Conservation (phyloP, 2,329 filamentous ascomycete species). For the Acephala macrosclerotiorum region DNA sequence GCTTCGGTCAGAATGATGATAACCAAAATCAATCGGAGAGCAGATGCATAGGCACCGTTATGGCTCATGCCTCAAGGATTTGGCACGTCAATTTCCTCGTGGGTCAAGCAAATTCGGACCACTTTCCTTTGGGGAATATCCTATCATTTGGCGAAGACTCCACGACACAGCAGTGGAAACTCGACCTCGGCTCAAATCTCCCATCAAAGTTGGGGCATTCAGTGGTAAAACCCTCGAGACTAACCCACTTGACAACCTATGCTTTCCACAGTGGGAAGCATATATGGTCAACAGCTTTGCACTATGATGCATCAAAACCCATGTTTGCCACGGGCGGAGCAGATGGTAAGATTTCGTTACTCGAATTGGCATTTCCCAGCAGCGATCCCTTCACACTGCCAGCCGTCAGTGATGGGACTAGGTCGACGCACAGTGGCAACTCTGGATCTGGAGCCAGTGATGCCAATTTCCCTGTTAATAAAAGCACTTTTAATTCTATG, state of each 20-base stretch:
- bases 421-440: background rate
- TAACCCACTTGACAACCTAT: constrained; percentile 63
- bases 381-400: background rate
- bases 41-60: constrained; percentile 71
- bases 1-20: constrained; percentile 59
- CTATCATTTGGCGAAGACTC: constrained; percentile 89
- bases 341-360: constrained; percentile 71
- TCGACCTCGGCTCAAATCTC: constrained; percentile 27
- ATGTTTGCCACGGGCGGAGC: constrained; percentile 76
- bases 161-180: constrained; percentile 73
- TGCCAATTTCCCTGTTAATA: background rate
- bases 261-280: constrained; percentile 85
- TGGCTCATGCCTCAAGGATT: constrained; percentile 89
- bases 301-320: background rate
- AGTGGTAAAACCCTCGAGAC: constrained; percentile 29
- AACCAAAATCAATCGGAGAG: constrained; percentile 43
- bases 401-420: background rate
- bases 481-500: too few species aligned
- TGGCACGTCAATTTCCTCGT: constrained; percentile 80
- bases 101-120: background rate
- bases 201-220: background rate
- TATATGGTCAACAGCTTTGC: constrained; percentile 78
- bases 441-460: background rate
- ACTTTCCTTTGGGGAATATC: constrained; percentile 54
- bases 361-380: constrained; percentile 15